A percentile compares a stretch with the other conserved stretches of the same genome.
phyloP scores from a whole-genome alignment of 768 basidiomycete species.

The Boletales sp. region DNA sequence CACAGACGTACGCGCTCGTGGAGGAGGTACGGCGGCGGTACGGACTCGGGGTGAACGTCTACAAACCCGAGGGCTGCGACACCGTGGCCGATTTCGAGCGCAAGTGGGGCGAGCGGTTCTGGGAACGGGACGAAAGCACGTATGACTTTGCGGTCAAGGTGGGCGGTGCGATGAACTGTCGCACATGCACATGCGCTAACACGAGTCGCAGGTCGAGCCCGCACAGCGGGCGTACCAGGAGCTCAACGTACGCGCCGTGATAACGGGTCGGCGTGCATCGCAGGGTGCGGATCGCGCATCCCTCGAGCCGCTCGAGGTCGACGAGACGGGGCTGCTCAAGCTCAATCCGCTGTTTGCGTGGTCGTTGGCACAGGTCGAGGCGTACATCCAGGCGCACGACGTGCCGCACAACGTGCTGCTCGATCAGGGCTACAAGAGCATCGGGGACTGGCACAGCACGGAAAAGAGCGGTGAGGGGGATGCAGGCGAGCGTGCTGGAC shows the following conservation, averaged over 20 bases:
- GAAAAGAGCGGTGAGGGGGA: slow-evolving; percentile 63
- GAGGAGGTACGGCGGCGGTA: slow-evolving; percentile 78
- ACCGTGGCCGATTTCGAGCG: slow-evolving; percentile 72
- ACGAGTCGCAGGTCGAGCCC: slow-evolving; percentile 75
- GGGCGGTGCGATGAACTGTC: not conserved
- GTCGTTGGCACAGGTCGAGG: slow-evolving; percentile 81
- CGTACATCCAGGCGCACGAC: slow-evolving; percentile 74
- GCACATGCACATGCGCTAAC: too few species aligned
- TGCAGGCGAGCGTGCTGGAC: slow-evolving; percentile 75
- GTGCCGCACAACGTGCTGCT: slow-evolving; percentile 89
- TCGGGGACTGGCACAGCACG: slow-evolving; percentile 99
- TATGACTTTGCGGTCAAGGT: slow-evolving; percentile 96
- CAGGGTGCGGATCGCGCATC: slow-evolving; percentile 89
- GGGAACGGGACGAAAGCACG: slow-evolving; percentile 82
- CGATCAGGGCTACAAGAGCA: slow-evolving; percentile 87
- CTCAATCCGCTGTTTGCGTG: slow-evolving; percentile 91
- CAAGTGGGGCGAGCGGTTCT: slow-evolving; percentile 75
- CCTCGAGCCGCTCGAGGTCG: slow-evolving; percentile 85
- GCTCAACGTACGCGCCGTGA: slow-evolving; percentile 77
- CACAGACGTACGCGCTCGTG: slow-evolving; percentile 87
- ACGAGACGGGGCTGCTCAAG: slow-evolving; percentile 86
- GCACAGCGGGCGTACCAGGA: slow-evolving; percentile 82
- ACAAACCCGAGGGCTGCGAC: slow-evolving; percentile 69
- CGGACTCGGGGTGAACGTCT: slow-evolving; percentile 67
- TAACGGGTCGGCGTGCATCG: slow-evolving; percentile 91